Evolutionary conservation across 305 asterid genomes (phyloP).

Genomic region (Fraxinus angustifolia): DNA sequence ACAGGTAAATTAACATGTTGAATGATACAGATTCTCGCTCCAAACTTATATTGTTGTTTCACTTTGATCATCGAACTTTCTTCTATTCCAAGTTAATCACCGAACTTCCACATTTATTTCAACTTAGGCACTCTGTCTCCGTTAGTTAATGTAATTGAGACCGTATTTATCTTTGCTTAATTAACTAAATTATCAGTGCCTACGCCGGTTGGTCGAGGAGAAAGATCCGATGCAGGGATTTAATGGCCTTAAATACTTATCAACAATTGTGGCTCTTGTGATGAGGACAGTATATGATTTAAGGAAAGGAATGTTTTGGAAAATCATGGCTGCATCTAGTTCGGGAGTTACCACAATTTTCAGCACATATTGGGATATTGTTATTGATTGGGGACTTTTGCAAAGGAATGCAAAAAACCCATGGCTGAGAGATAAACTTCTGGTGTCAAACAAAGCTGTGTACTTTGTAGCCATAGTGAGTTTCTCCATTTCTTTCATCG

Average conservation of each 20-base stretch:
- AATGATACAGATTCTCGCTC: background rate
- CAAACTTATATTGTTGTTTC: background rate
- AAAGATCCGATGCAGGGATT: conserved; percentile 42
- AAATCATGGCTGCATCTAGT: conserved; percentile 48
- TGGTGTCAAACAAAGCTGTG: conserved; percentile 54
- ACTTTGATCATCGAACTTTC: background rate
- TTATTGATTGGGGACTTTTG: conserved; percentile 76
- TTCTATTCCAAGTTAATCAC: background rate
- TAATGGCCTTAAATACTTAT: conserved; percentile 58
- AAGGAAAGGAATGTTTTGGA: conserved; percentile 36
- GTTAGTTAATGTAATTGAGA: background rate
- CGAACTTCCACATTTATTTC: background rate
- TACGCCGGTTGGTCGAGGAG: conserved; percentile 62
- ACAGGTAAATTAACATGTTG: conserved; percentile 43
- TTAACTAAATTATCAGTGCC: conserved; percentile 36
- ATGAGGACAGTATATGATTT: conserved; percentile 47
- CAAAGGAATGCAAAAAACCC: conserved; percentile 50
- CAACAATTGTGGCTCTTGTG: conserved; percentile 69
- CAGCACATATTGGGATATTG: conserved; percentile 78
- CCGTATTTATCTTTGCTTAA: background rate
- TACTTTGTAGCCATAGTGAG: conserved; percentile 78
- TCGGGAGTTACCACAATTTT: conserved; percentile 62
- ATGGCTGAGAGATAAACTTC: conserved; percentile 82
- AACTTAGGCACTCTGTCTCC: background rate
- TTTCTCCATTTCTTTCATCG: conserved; percentile 4